phyloP scores from a whole-genome alignment of 2,329 filamentous ascomycete species.

The Neofusicoccum sp. region DNA sequence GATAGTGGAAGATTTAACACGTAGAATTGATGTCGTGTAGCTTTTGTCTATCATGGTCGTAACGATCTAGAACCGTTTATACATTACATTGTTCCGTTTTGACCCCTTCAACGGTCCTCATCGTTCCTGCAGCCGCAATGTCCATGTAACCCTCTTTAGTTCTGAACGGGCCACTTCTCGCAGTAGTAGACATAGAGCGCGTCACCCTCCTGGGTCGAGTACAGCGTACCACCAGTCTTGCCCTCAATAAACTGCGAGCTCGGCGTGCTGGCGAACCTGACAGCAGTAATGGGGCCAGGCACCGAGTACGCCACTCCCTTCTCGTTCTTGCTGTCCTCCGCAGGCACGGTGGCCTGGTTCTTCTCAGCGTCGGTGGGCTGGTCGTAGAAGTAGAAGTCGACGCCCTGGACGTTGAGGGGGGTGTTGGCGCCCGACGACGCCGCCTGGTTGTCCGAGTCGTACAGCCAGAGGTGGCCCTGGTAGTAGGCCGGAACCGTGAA shows the following conservation, averaged over 20 bases:
- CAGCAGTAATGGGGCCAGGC: background rate
- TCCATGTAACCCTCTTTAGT: no score
- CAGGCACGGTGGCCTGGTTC: background rate
- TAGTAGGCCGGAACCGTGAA: slow-evolving; percentile 12
- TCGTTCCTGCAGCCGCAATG: background rate
- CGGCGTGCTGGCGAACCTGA: slow-evolving; percentile 5
- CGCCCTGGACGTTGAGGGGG: slow-evolving; percentile 6
- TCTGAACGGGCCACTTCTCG: slow-evolving; percentile 10
- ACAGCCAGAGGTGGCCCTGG: slow-evolving; percentile 14
- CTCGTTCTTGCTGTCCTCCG: background rate
- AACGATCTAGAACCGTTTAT: background rate
- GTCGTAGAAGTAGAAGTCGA: slow-evolving; percentile 8
- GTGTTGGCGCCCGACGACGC: slow-evolving; percentile 6
- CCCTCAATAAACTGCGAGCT: slow-evolving; percentile 7
- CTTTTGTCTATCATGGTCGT: background rate
- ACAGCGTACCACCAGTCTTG: slow-evolving; percentile 3
- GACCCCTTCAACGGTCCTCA: background rate
- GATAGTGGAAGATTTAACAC: no score
- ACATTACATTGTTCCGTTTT: background rate
- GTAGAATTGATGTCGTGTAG: no score
- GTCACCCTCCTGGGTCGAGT: background rate
- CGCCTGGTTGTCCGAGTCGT: slow-evolving; percentile 10
- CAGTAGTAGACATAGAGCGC: slow-evolving; percentile 14
- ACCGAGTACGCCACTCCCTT: background rate
- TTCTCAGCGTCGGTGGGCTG: slow-evolving; percentile 1